A percentile compares a stretch with the other conserved stretches of the same genome.
phyloP scores from a whole-genome alignment of 2,329 filamentous ascomycete genomes.

The Xylaria sp. region DNA sequence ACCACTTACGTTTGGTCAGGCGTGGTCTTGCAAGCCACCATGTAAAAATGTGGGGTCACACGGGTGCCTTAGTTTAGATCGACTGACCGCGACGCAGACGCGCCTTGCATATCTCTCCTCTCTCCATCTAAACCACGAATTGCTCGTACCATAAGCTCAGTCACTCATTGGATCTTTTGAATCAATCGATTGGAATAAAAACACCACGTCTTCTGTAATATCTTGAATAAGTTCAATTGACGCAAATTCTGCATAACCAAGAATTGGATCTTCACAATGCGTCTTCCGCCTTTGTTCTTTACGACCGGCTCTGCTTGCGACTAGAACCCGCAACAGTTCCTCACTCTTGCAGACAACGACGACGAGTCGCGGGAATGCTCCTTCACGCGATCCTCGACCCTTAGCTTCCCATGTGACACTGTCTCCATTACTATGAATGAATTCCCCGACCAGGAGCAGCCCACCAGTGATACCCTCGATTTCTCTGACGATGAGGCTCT shows the following conservation, averaged over 20 bases:
- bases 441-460: constrained; percentile 29
- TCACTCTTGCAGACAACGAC: constrained; percentile 30
- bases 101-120: constrained; percentile 19
- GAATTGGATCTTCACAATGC: constrained; percentile 39
- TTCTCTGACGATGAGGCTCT: constrained; percentile 41
- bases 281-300: constrained; percentile 38
- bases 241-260: background rate
- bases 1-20: background rate
- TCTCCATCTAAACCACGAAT: constrained; percentile 16
- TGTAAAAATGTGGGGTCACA: constrained; percentile 7
- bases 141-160: background rate
- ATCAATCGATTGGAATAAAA: background rate
- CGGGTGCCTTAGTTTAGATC: background rate
- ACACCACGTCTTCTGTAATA: background rate
- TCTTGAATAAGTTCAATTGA: constrained; percentile 15
- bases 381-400: constrained; percentile 27
- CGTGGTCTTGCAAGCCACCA: background rate
- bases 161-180: background rate
- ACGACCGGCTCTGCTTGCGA: constrained; percentile 38
- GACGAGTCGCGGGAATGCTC: constrained; percentile 39
- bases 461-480: constrained; percentile 38
- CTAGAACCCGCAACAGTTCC: constrained; percentile 40
- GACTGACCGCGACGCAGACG: constrained; percentile 32
- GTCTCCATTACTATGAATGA: constrained; percentile 32
- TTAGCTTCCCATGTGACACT: constrained; percentile 38